Base-by-base conservation (phyloP, 768 basidiomycete genomes). In the Tylopilus intermedius region DNA sequence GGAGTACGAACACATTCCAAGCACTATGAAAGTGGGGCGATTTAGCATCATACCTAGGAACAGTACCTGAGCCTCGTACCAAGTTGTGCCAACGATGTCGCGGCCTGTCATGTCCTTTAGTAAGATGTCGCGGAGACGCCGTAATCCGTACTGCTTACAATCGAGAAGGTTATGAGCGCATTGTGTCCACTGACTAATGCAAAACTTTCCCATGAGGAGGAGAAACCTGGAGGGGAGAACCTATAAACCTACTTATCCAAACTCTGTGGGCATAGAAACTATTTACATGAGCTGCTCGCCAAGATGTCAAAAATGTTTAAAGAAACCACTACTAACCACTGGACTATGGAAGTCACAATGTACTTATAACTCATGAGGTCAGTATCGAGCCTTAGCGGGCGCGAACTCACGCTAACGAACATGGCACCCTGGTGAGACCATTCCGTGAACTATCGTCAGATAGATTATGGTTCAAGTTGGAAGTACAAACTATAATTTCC, bases 231-330 rank as follows among this genome's bases (percentile, higher is more conserved):
- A 14, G 6, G 32, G 14, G 3, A 26, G 8, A 24, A 24, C 6
- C 1, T 8, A 7, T 5, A 2, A 15, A 41, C 53, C 42, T 24
- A 59, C 58, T 55, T 42, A 58, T 58, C 57, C 57, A 58, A 6
- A 59, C 10, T 29, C 57, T 33, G 6, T 58, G 58, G 5, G 52
- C 45, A 18, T 55, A 59, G 22, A 59, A 59, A 11, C 58, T 59
- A 8, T 14, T 18, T 13, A n/a, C 15, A 13, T 38, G 10, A 51
- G n/a, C 0, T 29, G n/a, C 11, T 8, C 2, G 33, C 1, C 5
- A 4, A 4, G 35, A n/a, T 45, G 6, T 55, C 13, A 15, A 39
- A 33, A 15, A 14, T 15, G 13, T 5, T 15, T 37, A 10, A 35
- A 14, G 8, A 15, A 15, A 3, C 26, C 2, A 7, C 10, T 24